Conservation (phyloP, 805 yeast species). For the Torulaspora franciscae region DNA sequence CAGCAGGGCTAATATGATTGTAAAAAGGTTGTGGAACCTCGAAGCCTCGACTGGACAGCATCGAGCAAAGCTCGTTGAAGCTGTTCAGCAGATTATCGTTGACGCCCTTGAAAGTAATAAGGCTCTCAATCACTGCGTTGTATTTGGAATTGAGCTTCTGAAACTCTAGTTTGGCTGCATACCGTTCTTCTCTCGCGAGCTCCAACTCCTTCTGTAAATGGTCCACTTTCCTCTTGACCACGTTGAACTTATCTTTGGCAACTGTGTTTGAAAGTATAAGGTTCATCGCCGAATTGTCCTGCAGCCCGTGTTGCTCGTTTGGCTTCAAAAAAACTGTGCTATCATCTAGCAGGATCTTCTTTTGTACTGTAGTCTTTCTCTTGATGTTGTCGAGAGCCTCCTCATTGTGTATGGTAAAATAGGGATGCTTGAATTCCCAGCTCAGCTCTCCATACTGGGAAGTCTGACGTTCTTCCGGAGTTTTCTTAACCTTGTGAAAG, state of each 20-base stretch:
- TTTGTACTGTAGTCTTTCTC: conserved; percentile 65
- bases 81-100: conserved; percentile 55
- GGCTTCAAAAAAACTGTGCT: conserved; percentile 14
- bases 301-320: conserved; percentile 9
- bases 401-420: conserved; percentile 68
- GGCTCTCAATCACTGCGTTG: conserved; percentile 57
- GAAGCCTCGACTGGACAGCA: conserved; percentile 55
- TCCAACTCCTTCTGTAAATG: conserved; percentile 30
- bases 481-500: conserved; percentile 86
- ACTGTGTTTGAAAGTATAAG: conserved; percentile 25
- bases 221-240: conserved; percentile 36
- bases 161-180: conserved; percentile 34
- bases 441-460: conserved; percentile 67
- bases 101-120: conserved; percentile 50
- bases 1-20: conserved; percentile 7
- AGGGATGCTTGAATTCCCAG: conserved; percentile 95
- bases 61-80: conserved; percentile 45
- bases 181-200: conserved; percentile 22
- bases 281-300: conserved; percentile 16
- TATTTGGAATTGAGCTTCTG: conserved; percentile 51
- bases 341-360: conserved; percentile 37
- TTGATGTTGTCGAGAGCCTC: conserved; percentile 83
- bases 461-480: conserved; percentile 54
- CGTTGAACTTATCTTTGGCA: conserved; percentile 24
- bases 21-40: conserved; percentile 49